phyloP scores from a whole-genome alignment of 495 filamentous ascomycete species.

The Aspergillus bridgeri region DNA sequence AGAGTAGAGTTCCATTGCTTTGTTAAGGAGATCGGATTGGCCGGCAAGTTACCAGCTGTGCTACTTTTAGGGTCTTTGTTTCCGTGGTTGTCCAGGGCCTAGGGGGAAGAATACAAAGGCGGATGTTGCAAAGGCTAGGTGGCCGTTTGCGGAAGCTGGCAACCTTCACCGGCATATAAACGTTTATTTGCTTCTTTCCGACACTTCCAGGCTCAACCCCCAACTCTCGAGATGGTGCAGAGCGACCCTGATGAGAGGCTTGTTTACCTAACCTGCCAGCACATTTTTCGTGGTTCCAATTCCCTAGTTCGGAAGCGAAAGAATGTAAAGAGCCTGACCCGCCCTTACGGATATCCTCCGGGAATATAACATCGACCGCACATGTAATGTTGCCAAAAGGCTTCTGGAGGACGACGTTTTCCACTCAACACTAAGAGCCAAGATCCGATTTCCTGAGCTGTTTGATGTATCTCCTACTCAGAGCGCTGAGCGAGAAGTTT shows the following conservation, averaged over 20 bases:
- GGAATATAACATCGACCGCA: constrained; percentile 15
- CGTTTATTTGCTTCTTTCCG: too few species aligned
- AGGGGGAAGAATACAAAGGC: too few species aligned
- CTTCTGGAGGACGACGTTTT: constrained; percentile 13
- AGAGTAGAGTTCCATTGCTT: too few species aligned
- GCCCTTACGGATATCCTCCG: constrained; percentile 14
- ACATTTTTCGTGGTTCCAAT: constrained; percentile 28
- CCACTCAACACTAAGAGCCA: constrained; percentile 11
- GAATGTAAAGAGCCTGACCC: constrained; percentile 19
- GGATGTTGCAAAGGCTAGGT: too few species aligned
- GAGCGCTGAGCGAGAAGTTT: constrained; percentile 10
- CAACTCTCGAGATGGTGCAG: constrained; percentile 1
- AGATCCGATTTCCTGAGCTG: constrained; percentile 19
- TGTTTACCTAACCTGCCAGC: constrained; percentile 30
- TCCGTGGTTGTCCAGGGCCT: too few species aligned
- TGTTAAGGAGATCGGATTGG: too few species aligned
- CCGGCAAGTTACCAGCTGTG: too few species aligned
- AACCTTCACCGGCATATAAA: too few species aligned
- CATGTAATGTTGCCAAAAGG: constrained; percentile 14
- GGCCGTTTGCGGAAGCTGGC: too few species aligned
- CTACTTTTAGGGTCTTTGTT: too few species aligned
- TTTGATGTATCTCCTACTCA: background rate
- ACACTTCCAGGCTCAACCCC: too few species aligned
- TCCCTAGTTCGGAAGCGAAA: constrained; percentile 29
- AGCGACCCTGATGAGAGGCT: constrained; percentile 18